Evolutionary conservation across 768 basidiomycete species (phyloP), one percentile per base, ranked within the genome.

Genomic region (Suillus tomentosus): DNA sequence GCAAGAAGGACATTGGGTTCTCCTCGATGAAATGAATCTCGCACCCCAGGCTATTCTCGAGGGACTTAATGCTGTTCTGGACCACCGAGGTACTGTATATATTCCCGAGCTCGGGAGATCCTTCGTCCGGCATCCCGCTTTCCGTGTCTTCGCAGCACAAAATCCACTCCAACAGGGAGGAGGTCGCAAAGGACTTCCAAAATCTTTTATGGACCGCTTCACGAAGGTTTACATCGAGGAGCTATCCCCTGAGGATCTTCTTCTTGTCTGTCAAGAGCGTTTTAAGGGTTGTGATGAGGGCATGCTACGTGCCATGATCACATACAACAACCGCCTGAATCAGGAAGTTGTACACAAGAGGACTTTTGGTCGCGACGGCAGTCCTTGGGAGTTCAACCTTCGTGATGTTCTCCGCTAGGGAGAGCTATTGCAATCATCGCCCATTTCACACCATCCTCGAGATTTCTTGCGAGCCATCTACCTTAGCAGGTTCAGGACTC

Each of bases 11-110:
- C 88, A 94, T 65, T 99, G 97, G 97, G 96, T 99, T 6, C 85
- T 99, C 7, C 84, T 99, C 11, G 97, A 99, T 72, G 97, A 99
- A 75, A 99, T 99, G 97, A 99, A 99, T 72, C 83, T 99, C 47
- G 96, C 96, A 0, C 94, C 96, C 37, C 96, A 99, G 72, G 90
- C 97, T 0, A 90, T 99, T 5, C 85, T 99, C 2, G 97, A 99
- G 78, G 97, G 97, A 36, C 85, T 99, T 47, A 99, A 99, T 72
- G 95, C 97, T 1, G 87, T 96, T 11, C 79, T 99, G 37, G 97
- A 99, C 76, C 96, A 99, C 76, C 88, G 97, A 60, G 96, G 97
- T 36, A 87, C 90, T 1, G 94, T 97, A 31, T 99, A 89, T 76
- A 90, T 99, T 48, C 97, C 97, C 3, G 97, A 99, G 73, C 85